A percentile compares a stretch with the other conserved stretches of the same genome.
phyloP scores from a whole-genome alignment of 2,329 filamentous ascomycete species.

The Aspergillus alliaceus region DNA sequence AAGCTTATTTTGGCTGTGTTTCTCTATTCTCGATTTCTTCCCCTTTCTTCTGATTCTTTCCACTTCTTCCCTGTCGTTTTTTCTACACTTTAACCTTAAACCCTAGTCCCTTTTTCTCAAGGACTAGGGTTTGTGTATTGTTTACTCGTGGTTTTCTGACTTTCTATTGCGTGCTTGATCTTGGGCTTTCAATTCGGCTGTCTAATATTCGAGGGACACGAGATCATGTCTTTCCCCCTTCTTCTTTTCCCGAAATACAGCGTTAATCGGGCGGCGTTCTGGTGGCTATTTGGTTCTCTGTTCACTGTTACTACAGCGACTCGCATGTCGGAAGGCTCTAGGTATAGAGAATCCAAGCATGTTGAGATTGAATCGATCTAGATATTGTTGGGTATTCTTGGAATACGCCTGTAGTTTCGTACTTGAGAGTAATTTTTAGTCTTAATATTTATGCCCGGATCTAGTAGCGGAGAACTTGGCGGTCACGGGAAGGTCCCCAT shows the following conservation, averaged over 20 bases:
- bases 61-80: conserved; percentile 1
- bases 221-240: conserved; percentile 7
- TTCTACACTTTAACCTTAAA: neutral
- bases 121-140: conserved; percentile 4
- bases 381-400: too few species aligned
- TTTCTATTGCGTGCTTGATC: conserved; percentile 7
- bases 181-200: conserved; percentile 15
- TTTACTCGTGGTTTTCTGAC: conserved; percentile 4
- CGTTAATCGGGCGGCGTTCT: conserved; percentile 17
- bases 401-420: neutral
- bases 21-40: conserved; percentile 17
- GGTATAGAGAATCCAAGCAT: conserved; percentile 5
- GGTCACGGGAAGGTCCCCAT: conserved; percentile 14
- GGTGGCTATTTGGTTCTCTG: conserved; percentile 15
- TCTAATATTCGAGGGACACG: conserved; percentile 18
- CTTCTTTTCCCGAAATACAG: neutral
- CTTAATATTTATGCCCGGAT: too few species aligned
- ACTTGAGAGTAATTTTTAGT: too few species aligned
- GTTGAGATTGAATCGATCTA: conserved; percentile 2
- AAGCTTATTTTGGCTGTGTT: conserved; percentile 27
- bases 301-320: neutral
- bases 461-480: conserved; percentile 13
- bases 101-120: neutral
- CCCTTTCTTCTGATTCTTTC: conserved; percentile 17
- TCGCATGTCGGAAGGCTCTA: conserved; percentile 4